A percentile compares a stretch with the other conserved stretches of the same genome.
Evolutionary conservation across 768 basidiomycete genomes (phyloP).

Genomic region (Suillus americanus): DNA sequence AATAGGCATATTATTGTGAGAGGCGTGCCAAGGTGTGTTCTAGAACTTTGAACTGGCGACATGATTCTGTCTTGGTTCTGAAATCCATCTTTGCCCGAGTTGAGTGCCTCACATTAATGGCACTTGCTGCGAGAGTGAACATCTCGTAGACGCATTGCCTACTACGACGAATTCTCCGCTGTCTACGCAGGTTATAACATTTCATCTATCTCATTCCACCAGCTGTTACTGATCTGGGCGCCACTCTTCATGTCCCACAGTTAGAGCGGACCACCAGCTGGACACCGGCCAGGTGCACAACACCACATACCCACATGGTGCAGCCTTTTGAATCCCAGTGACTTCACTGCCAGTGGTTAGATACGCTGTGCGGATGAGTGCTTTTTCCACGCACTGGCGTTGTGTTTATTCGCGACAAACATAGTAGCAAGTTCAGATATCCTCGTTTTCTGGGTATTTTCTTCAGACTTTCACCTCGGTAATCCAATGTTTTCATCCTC

Average conservation of each 20-base stretch:
- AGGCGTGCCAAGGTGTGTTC: neutral
- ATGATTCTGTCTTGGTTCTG: neutral
- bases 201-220: neutral
- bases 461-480: neutral
- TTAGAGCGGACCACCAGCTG: neutral
- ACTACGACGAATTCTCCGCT: neutral
- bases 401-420: neutral
- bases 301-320: neutral
- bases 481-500: neutral
- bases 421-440: neutral
- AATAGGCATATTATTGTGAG: neutral
- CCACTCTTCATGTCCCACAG: neutral
- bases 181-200: neutral
- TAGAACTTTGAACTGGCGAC: neutral
- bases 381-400: neutral
- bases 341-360: neutral
- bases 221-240: neutral
- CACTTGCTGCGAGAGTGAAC: neutral
- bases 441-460: neutral
- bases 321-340: neutral
- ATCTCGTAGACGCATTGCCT: neutral
- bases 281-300: neutral
- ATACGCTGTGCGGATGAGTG: neutral
- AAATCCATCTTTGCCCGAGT: neutral
- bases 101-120: neutral